These are phyloP conservation scores for Amyloporia xantha DNA, from an alignment of 768 basidiomycete species.

Conservation along the genomic window DNA sequence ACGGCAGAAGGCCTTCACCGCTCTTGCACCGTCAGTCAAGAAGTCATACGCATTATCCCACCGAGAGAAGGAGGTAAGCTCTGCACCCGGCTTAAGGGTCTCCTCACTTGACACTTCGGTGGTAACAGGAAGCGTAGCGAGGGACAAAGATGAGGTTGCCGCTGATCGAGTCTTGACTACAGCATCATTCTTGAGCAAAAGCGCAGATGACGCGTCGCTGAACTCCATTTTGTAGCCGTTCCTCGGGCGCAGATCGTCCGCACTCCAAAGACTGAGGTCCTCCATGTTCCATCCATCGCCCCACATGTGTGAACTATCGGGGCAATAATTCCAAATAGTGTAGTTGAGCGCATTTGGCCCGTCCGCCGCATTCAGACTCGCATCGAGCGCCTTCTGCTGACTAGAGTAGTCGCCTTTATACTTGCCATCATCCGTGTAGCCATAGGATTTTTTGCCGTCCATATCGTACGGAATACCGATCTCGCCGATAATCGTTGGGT, in stretches of 20 bases:
- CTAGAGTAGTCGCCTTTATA: constrained; percentile 66
- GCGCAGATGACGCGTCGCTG: constrained; percentile 33
- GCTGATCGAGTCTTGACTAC: constrained; percentile 9
- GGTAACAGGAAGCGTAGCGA: constrained; percentile 26
- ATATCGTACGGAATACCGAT: constrained; percentile 95
- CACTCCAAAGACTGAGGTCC: constrained; percentile 85
- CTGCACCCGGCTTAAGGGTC: constrained; percentile 10
- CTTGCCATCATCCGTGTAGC: constrained; percentile 61
- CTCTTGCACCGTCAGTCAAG: constrained; percentile 81
- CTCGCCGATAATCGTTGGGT: constrained; percentile 92
- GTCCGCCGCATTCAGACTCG: constrained; percentile 72
- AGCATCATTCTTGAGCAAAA: constrained; percentile 28
- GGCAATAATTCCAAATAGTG: constrained; percentile 86
- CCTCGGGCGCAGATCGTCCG: constrained; percentile 50
- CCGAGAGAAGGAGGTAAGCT: constrained; percentile 25
- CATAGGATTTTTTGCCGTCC: constrained; percentile 83
- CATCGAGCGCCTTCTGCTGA: constrained; percentile 85
- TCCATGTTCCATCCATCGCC: constrained; percentile 98
- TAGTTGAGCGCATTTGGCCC: constrained; percentile 70
- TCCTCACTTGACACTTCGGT: constrained; percentile 16
- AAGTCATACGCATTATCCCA: constrained; percentile 58
- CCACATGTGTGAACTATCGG: constrained; percentile 80
- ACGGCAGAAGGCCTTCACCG: constrained; percentile 75
- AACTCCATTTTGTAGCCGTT: constrained; percentile 20
- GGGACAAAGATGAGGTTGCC: constrained; percentile 30